phyloP scores from a whole-genome alignment of 108 stramenopile species.

The Ochromonas danica region DNA sequence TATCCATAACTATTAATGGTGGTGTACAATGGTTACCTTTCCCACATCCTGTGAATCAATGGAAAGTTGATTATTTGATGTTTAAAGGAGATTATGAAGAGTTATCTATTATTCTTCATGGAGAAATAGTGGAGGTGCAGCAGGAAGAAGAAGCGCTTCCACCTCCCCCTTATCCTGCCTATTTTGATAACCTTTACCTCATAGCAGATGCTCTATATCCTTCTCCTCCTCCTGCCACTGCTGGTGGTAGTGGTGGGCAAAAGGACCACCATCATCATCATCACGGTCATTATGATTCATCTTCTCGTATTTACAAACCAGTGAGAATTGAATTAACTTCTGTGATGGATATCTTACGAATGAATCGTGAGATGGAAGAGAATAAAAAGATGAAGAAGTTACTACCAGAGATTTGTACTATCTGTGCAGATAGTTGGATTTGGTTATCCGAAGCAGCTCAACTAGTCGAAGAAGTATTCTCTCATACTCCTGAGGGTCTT shows the following conservation, averaged over 20 bases:
- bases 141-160: background rate
- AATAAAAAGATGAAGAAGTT: background rate
- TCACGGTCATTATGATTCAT: background rate
- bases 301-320: background rate
- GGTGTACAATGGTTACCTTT: background rate
- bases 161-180: background rate
- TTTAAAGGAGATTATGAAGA: background rate
- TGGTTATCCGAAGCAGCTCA: background rate
- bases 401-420: background rate
- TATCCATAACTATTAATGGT: background rate
- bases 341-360: background rate
- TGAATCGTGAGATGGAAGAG: background rate
- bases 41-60: background rate
- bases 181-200: too few relatives aligned
- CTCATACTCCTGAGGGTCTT: background rate
- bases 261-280: background rate
- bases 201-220: too few relatives aligned
- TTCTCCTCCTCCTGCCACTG: background rate
- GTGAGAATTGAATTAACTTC: background rate
- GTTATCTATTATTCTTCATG: slow-evolving; percentile 7
- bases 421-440: background rate
- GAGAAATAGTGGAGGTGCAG: background rate
- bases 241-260: background rate
- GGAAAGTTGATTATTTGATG: background rate
- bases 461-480: background rate